Evolutionary conservation across 2,329 filamentous ascomycete genomes (phyloP), one percentile per base, ranked within the genome.

Genomic region (Didymella glomerata): DNA sequence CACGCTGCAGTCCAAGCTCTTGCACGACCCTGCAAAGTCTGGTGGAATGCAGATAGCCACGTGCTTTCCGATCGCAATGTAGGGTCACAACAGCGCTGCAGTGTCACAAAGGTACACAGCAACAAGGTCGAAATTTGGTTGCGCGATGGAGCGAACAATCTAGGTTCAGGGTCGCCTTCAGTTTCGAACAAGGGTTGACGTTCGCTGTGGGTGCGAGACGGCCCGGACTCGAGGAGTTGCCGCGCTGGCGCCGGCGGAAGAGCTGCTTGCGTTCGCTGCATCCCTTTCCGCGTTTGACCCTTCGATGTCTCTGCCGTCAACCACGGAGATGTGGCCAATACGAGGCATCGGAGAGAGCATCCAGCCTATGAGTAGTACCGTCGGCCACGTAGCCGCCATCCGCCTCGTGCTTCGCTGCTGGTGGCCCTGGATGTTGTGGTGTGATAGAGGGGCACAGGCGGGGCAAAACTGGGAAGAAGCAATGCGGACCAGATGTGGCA

Each of bases 21-120:
- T 47, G 56, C 50, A 51, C 50, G 14, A 59, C 50, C 20, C 11
- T 42, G 27, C 41, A 32, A 27, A 40, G 14, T 38, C 42, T 36
- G 54, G 48, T 11, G 50, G 41, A 59, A 59, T 59, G 56, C 46
- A 59, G 56, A 46, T 42, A 20, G 18, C 56, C 56, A 54, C 56
- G 56, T 59, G 50, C 50, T 45, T 5, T 28, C 13, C 27, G 34
- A 34, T 50, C 50, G 46, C 46, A 50, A 54, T 47, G 45, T 41
- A 48, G 24, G 28, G 50, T 49, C 56, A 54, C 56, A 42, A 54
- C 56, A 59, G 56, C 27, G 27, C 50, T 59, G 40, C 54, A 32
- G 56, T 54, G 51, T 42, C 27, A 59, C 56, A 50, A 46, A 46
- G 40, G 50, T 49, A 32, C 50, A 32, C 50, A 32, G 14, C 30